Evolutionary conservation across 2,329 filamentous ascomycete genomes (phyloP).

Genomic region (Cercospora zeina): DNA sequence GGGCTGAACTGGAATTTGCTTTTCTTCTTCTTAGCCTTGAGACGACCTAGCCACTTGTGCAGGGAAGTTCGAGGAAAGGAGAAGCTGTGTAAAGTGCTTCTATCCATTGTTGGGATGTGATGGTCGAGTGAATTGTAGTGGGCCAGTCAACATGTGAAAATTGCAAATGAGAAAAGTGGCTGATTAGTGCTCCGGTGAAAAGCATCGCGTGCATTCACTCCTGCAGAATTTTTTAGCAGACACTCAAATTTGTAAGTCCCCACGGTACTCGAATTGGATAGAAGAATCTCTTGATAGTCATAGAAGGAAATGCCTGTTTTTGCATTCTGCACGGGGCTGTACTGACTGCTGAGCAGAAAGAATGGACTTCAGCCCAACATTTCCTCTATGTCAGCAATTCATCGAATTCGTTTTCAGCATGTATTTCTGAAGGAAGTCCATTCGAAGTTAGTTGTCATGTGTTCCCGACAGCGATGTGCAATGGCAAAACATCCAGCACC

Average conservation of each 20-base stretch:
- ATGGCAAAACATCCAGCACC: no score
- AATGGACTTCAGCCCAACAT: no score
- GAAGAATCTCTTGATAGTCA: background rate
- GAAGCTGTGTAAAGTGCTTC: background rate
- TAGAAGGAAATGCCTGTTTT: no score
- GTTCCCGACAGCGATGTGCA: no score
- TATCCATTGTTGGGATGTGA: background rate
- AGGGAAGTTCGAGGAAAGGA: background rate
- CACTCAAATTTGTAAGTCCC: background rate
- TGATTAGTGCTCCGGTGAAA: background rate
- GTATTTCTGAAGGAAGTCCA: no score
- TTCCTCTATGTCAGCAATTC: no score
- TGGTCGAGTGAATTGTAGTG: background rate
- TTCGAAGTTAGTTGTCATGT: no score
- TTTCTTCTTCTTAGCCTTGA: background rate
- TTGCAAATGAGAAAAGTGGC: background rate
- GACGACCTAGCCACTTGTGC: background rate
- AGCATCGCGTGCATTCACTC: background rate
- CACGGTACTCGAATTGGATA: background rate
- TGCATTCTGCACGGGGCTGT: no score
- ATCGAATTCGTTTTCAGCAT: no score
- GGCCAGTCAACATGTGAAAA: background rate
- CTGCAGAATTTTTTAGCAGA: background rate
- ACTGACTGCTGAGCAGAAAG: no score
- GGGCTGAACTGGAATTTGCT: background rate